These are phyloP conservation scores for Dioszegia hungarica DNA, from an alignment of 768 basidiomycete genomes.

Conservation along the genomic window DNA sequence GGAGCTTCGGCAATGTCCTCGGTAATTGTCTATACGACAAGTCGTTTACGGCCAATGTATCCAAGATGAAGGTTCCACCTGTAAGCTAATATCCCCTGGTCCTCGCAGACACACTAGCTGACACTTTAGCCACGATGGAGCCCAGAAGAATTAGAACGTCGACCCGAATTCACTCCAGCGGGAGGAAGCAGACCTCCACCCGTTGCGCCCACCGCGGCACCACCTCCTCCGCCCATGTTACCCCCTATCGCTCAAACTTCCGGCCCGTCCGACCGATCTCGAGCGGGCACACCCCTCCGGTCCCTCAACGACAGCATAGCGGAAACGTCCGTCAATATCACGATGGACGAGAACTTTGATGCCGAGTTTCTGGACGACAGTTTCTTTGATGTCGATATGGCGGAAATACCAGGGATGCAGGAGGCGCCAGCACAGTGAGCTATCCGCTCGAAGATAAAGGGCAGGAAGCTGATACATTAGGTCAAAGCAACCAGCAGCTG, in stretches of 20 bases:
- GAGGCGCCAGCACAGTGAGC: background rate
- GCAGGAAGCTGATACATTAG: background rate
- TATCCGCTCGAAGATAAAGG: background rate
- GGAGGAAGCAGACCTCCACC: slow-evolving; percentile 8
- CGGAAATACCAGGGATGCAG: background rate
- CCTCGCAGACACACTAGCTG: background rate
- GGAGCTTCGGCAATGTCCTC: slow-evolving; percentile 88
- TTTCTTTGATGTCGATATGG: background rate
- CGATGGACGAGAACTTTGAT: slow-evolving; percentile 34
- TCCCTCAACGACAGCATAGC: slow-evolving; percentile 17
- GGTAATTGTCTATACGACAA: slow-evolving; percentile 99
- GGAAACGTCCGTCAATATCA: slow-evolving; percentile 5
- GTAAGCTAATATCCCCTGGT: slow-evolving; percentile 56
- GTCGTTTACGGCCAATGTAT: slow-evolving; percentile 71
- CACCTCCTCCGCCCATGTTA: background rate
- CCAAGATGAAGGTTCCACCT: slow-evolving; percentile 77
- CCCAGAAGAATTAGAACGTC: slow-evolving; percentile 36
- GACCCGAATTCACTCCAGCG: slow-evolving; percentile 39
- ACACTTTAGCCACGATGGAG: slow-evolving; percentile 34
- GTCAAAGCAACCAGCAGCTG: background rate
- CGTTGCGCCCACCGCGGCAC: background rate
- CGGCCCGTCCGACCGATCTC: background rate
- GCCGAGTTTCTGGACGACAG: slow-evolving; percentile 30
- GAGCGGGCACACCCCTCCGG: slow-evolving; percentile 25
- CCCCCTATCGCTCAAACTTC: background rate